Evolutionary conservation across 352 stramenopile species (phyloP), one percentile per base, ranked within the genome.

Genomic region (Pythium pyrilobum): DNA sequence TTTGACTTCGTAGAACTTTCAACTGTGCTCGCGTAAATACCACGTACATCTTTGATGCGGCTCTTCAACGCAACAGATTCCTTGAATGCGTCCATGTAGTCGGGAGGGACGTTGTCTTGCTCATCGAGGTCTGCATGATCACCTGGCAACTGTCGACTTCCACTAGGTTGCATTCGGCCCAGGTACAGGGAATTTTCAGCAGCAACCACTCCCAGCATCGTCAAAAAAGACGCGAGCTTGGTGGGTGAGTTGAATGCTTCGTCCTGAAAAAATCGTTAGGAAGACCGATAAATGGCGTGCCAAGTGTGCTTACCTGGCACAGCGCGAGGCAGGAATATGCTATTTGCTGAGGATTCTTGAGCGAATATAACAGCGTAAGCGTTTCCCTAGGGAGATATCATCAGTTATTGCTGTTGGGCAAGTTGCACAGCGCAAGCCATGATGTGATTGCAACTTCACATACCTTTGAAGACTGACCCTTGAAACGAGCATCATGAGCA

Each of bases 21-120:
- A 4, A 50, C 24, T 38, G 16, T 5, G 1, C 29, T 5, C 25
- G n/a, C 15, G 8, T 24, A 21, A n/a, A 15, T 31, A 5, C 21
- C 7, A 42, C 54, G 18, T 51, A 55, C 57, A 9, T 43, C 36
- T 38, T 59, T 60, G 38, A 66, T 56, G 5, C 45, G 45, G 23
- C 43, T 40, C 28, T 61, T 60, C 31, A 49, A 20, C 8, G 45
- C 45, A 15, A 53, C 23, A 4, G 51, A 41, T 3, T 61, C 39
- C 20, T 53, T 61, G 41, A 59, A 62, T 9, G 38, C 33, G 3
- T 54, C 52, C 59, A 67, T 56, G 31, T 67, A 67, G 28, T 66
- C 58, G 3, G 6, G 4, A 18, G 8, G n/a, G 10, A 38, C 45
- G 39, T 29, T 43, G 29, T 13, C 4, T 3, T 33, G 4, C 32